Evolutionary conservation across 768 basidiomycete genomes (phyloP), one percentile per base, ranked within the genome.

Genomic region (Hygrocybe punicea): DNA sequence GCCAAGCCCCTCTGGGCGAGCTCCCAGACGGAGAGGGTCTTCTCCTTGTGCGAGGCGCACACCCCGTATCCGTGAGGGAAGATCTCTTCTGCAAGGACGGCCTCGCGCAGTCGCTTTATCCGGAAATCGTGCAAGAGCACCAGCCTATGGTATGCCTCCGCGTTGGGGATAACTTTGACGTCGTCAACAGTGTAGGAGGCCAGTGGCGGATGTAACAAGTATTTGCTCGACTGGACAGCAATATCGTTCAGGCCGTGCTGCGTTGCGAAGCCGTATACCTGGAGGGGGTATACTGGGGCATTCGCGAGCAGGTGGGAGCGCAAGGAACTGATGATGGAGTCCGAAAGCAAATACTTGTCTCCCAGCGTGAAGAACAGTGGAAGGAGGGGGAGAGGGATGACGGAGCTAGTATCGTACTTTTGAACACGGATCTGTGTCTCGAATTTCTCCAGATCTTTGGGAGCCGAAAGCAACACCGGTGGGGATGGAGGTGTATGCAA

Each of bases 51-150:
- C 39, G 69, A 65, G n/a, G 71, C 42, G 66, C 87, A 90, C 57
- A 71, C 69, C 3, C 87, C 85, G 56, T 89, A 89, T 19, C 86
- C 85, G 68, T 86, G 83, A 17, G 87, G 87, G 63, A 89, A 90
- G 45, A 89, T 75, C 34, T 84, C 81, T 63, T 88, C 85, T 19
- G 71, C 75, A 37, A 83, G 65, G 16, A 88, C 65, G 6, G 84
- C 69, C 24, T 77, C 74, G 46, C 79, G 78, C 48, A 89, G 67
- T 23, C 74, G 72, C 64, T 78, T 76, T 34, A 83, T 76, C 51
- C 87, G 81, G 57, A 78, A 69, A 53, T 77, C 75, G 59, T 89
- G 87, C 56, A 90, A 70, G 25, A 75, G 77, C 45, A 83, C 75
- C 24, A 90, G 72, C 58, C 80, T 75, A 62, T 90, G 87, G 63